Conservation (phyloP, 2,329 filamentous ascomycete species). For the Lasiodiplodia citricola region DNA sequence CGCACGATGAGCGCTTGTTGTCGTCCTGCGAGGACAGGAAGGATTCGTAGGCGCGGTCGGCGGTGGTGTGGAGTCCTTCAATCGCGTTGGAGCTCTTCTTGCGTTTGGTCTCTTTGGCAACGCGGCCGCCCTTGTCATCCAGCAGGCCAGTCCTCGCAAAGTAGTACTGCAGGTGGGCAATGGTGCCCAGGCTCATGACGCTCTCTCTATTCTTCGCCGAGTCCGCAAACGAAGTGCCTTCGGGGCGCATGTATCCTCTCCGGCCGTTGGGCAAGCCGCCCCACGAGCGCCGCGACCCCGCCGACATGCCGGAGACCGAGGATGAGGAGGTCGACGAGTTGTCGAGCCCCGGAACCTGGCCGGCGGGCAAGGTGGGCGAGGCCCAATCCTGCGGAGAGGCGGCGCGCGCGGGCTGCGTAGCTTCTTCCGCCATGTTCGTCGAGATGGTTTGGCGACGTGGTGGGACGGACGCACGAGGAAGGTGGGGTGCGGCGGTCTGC, state of each 20-base stretch:
- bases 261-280: constrained; percentile 57
- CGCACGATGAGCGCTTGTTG: constrained; percentile 15
- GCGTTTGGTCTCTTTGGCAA: constrained; percentile 69
- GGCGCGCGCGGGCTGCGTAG: constrained; percentile 10
- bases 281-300: constrained; percentile 57
- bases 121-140: constrained; percentile 88
- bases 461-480: constrained; percentile 8
- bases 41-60: constrained; percentile 26
- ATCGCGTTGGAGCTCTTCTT: constrained; percentile 53
- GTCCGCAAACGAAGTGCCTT: constrained; percentile 85
- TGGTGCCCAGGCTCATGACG: constrained; percentile 94
- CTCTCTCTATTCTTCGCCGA: constrained; percentile 91
- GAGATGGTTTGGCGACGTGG: constrained; percentile 8
- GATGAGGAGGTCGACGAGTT: constrained; percentile 66
- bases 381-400: constrained; percentile 68
- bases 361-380: constrained; percentile 67
- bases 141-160: constrained; percentile 93
- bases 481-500: constrained; percentile 7
- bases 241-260: constrained; percentile 85
- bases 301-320: constrained; percentile 65
- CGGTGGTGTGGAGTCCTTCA: constrained; percentile 33
- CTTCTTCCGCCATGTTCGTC: constrained; percentile 22
- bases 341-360: constrained; percentile 63
- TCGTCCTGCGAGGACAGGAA: constrained; percentile 4
- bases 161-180: constrained; percentile 97